Percentiles rank a stretch among this genome's conserved stretches.
phyloP scores from a whole-genome alignment of 2,329 filamentous ascomycete species.

The Colletotrichum eleusines region DNA sequence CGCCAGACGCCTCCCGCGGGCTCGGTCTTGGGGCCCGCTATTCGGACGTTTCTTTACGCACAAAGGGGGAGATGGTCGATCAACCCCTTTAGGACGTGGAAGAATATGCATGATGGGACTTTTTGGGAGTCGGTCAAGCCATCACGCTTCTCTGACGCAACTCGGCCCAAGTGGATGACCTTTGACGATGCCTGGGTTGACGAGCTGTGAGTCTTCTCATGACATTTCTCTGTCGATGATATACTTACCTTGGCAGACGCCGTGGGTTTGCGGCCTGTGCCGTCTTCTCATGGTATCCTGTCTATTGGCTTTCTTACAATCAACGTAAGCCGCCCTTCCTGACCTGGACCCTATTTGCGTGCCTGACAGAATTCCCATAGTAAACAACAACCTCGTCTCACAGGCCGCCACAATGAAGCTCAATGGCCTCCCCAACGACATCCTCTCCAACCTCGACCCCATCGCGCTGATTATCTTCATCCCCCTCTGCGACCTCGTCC shows the following conservation, averaged over 20 bases:
- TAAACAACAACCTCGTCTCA: slow-evolving; percentile 70
- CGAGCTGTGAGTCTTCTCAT: slow-evolving; percentile 61
- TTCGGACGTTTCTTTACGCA: slow-evolving; percentile 70
- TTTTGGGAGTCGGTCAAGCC: slow-evolving; percentile 80
- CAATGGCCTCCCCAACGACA: slow-evolving; percentile 80
- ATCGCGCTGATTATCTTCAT: slow-evolving; percentile 89
- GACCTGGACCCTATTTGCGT: not conserved
- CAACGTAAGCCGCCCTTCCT: slow-evolving; percentile 49
- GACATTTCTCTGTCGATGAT: not conserved
- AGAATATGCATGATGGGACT: slow-evolving; percentile 66
- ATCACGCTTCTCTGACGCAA: slow-evolving; percentile 65
- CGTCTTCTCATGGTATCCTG: slow-evolving; percentile 77
- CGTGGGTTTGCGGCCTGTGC: slow-evolving; percentile 76
- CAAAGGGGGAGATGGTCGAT: slow-evolving; percentile 77
- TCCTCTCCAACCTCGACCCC: slow-evolving; percentile 79
- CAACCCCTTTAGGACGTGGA: slow-evolving; percentile 72
- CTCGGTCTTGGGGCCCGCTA: slow-evolving; percentile 75
- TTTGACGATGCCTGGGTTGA: slow-evolving; percentile 86
- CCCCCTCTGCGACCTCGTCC: slow-evolving; percentile 72
- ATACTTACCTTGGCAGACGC: slow-evolving; percentile 46
- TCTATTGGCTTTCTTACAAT: slow-evolving; percentile 67
- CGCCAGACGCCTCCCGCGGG: slow-evolving; percentile 70
- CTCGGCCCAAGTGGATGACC: slow-evolving; percentile 77
- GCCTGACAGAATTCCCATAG: slow-evolving; percentile 47
- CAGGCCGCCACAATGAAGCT: slow-evolving; percentile 76